Evolutionary conservation across 2,329 filamentous ascomycete species (phyloP), one percentile per base, ranked within the genome.

Genomic region (Penicillium decumbens): DNA sequence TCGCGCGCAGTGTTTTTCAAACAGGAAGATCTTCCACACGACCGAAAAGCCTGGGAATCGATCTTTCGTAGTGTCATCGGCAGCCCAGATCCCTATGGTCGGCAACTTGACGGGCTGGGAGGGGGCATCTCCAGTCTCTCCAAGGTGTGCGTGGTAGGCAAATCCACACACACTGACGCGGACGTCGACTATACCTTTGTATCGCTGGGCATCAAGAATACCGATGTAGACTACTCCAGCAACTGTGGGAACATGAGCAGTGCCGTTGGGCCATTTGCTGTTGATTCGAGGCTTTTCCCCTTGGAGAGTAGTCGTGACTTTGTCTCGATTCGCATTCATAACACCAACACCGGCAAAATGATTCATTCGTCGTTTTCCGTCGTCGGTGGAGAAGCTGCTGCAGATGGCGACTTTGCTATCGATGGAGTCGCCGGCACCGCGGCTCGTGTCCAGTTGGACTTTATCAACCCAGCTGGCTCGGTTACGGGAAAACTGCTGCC

Each of bases 221-320:
- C 72, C 4, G 69, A 73, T 28, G 75, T 89, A 2, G 85, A 89
- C 60, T 78, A 81, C 59, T 81, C 82, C 0, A 82, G 84, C 23
- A 89, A 88, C 59, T 89, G 85, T 63, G 86, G 86, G n/a, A 89
- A 89, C 64, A 85, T 89, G 83, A 81, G 76, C 5, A 77, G 79
- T 35, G 77, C 81, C 0, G 77, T 89, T 40, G 87, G 85, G 0
- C 85, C 86, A 0, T 84, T 80, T 61, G 82, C 81, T 2, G 72
- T 83, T 63, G 70, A 88, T 69, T 66, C 75, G 23, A 73, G 77
- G 2, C 54, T 85, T 1, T 68, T 81, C 49, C 12, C 50, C 0
- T 27, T 55, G 6, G 12, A 24, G 1, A 27, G 46, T 1, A 39
- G 29, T 67, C 49, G 71, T 74, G 1, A 78, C 72, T 45, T 43